phyloP scores from a whole-genome alignment of 805 yeast genomes.

The Monosporozyma servazzii region DNA sequence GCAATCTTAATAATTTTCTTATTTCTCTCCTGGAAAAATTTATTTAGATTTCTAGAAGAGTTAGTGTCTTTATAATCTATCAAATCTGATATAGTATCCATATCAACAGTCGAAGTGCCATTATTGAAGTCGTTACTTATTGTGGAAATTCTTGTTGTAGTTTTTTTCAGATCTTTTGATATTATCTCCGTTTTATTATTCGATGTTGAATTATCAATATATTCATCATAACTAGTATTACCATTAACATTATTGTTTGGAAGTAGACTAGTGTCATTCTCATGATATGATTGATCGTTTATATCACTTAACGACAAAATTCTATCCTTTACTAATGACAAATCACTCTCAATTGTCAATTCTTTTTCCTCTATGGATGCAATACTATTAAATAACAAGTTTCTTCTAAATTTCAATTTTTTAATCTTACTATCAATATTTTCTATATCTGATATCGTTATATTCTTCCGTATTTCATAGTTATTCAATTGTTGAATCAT shows the following conservation, averaged over 20 bases:
- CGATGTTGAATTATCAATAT: background rate
- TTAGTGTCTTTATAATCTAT: conserved; percentile 4
- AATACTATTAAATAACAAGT: conserved; percentile 47
- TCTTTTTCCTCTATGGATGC: conserved; percentile 55
- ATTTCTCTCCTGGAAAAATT: conserved; percentile 22
- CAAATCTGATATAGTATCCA: background rate
- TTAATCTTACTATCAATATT: conserved; percentile 54
- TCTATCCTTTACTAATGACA: conserved; percentile 37
- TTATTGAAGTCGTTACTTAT: background rate
- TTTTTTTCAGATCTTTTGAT: background rate
- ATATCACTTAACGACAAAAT: conserved; percentile 11
- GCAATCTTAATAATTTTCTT: conserved; percentile 39
- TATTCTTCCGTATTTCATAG: conserved; percentile 52
- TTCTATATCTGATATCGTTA: conserved; percentile 53
- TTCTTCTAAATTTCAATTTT: conserved; percentile 42
- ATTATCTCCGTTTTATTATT: background rate
- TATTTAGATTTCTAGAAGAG: conserved; percentile 8
- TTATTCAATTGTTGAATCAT: conserved; percentile 42
- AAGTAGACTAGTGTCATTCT: background rate
- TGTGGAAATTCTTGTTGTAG: background rate
- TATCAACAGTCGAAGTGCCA: background rate
- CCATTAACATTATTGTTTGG: background rate
- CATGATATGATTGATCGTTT: background rate
- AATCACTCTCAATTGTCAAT: conserved; percentile 41
- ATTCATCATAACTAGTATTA: background rate